phyloP scores from a whole-genome alignment of 129 eudicot genomes.

The Logfia minima region DNA sequence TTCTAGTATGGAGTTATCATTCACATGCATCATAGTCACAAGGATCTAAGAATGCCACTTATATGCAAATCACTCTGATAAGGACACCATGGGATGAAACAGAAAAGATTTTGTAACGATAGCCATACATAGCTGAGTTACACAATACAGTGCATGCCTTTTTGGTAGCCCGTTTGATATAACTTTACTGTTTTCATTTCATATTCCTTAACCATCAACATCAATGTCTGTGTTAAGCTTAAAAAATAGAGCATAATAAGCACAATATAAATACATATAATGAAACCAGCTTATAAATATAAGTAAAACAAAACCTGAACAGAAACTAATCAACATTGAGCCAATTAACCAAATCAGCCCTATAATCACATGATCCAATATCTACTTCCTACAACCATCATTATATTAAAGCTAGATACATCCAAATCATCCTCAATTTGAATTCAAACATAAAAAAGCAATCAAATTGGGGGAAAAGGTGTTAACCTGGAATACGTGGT shows the following conservation, averaged over 20 bases:
- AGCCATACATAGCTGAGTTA: not conserved
- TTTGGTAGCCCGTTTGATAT: not conserved
- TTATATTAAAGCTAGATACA: not conserved
- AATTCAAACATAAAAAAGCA: constrained; percentile 6
- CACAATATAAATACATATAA: not conserved
- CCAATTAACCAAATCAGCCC: not conserved
- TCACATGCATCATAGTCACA: not conserved
- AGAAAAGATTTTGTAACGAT: not conserved
- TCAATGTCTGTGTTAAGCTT: not conserved
- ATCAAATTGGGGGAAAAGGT: constrained; percentile 12
- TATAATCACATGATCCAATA: not conserved
- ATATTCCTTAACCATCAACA: not conserved
- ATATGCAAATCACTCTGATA: not conserved
- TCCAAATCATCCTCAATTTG: not conserved
- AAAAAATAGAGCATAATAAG: not conserved
- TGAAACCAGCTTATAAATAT: not conserved
- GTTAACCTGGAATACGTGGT: constrained; percentile 45
- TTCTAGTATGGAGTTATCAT: not conserved
- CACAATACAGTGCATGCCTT: not conserved
- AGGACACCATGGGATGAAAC: not conserved
- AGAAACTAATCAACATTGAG: not conserved
- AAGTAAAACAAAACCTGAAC: constrained; percentile 5
- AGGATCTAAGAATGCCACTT: not conserved
- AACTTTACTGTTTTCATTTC: not conserved
- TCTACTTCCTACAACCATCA: not conserved